These are phyloP conservation scores for Dendrocalamus sinicus DNA, from an alignment of 176 grass and related monocot species.

Conservation along the genomic window DNA sequence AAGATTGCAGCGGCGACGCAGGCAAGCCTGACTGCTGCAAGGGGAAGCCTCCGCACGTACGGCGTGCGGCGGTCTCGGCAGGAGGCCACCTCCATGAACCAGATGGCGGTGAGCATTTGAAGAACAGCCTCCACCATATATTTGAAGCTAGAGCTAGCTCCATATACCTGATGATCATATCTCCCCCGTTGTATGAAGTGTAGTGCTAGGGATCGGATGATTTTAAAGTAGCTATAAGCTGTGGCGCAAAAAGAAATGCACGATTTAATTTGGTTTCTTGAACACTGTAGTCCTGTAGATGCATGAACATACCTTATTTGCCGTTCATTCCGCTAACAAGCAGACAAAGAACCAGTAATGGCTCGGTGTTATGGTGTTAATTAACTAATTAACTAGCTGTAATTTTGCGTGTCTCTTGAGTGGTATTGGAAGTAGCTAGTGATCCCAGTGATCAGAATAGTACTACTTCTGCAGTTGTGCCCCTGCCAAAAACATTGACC, in stretches of 20 bases:
- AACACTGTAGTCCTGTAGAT: constrained; percentile 39
- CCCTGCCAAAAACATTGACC: background rate
- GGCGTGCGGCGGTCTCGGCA: constrained; percentile 17
- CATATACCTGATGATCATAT: constrained; percentile 14
- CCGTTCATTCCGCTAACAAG: constrained; percentile 37
- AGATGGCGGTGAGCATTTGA: constrained; percentile 57
- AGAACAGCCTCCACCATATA: background rate
- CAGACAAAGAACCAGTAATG: background rate
- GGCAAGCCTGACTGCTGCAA: constrained; percentile 42
- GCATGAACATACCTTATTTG: constrained; percentile 38
- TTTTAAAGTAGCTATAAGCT: constrained; percentile 30
- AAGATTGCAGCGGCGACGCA: background rate
- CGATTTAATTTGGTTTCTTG: constrained; percentile 20
- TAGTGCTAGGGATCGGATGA: constrained; percentile 38
- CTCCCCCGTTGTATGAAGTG: constrained; percentile 3
- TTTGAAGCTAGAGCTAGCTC: constrained; percentile 7
- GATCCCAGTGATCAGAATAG: background rate
- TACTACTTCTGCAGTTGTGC: background rate
- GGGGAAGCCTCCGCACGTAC: constrained; percentile 27
- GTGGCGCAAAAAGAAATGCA: constrained; percentile 33
- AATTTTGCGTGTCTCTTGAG: background rate
- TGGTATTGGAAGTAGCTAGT: background rate
- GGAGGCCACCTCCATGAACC: constrained; percentile 45
- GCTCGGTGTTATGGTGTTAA: background rate
- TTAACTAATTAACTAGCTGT: background rate